Evolutionary conservation across 805 yeast genomes (phyloP).

Genomic region (Candida ipomoeae): DNA sequence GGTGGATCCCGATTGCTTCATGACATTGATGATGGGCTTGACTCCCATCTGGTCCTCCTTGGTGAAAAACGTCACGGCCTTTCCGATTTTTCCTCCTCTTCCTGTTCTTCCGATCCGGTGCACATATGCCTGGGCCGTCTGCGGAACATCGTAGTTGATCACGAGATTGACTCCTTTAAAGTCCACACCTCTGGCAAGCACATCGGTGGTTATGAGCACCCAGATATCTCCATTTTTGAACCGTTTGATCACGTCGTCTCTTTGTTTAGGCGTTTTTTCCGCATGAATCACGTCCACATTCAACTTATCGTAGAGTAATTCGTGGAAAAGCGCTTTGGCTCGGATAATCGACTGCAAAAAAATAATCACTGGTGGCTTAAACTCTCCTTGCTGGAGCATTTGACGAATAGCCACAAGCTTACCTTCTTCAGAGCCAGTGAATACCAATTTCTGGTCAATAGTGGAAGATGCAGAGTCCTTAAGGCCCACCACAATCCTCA

Average conservation of each 20-base stretch:
- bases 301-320: conserved; percentile 81
- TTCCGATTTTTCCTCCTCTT: conserved; percentile 84
- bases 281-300: conserved; percentile 96
- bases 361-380: conserved; percentile 88
- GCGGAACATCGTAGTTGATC: conserved; percentile 95
- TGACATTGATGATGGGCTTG: conserved; percentile 85
- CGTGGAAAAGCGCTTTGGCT: conserved; percentile 94
- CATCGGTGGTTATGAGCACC: conserved; percentile 96
- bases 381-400: conserved; percentile 75
- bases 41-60: conserved; percentile 77
- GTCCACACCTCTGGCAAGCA: conserved; percentile 93
- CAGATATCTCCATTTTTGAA: conserved; percentile 89
- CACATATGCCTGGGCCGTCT: conserved; percentile 88
- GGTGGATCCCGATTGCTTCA: conserved; percentile 84
- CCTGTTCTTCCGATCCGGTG: conserved; percentile 99
- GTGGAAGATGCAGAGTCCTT: conserved; percentile 87
- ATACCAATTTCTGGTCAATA: conserved; percentile 78
- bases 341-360: conserved; percentile 89
- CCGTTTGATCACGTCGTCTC: conserved; percentile 77
- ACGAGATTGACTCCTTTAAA: conserved; percentile 93
- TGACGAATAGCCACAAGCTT: conserved; percentile 88
- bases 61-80: conserved; percentile 89
- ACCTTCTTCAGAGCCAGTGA: conserved; percentile 94
- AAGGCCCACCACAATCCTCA: conserved; percentile 85
- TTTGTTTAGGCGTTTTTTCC: conserved; percentile 83